phyloP scores from a whole-genome alignment of 805 yeast genomes.

The Metschnikowia peoriensis region DNA sequence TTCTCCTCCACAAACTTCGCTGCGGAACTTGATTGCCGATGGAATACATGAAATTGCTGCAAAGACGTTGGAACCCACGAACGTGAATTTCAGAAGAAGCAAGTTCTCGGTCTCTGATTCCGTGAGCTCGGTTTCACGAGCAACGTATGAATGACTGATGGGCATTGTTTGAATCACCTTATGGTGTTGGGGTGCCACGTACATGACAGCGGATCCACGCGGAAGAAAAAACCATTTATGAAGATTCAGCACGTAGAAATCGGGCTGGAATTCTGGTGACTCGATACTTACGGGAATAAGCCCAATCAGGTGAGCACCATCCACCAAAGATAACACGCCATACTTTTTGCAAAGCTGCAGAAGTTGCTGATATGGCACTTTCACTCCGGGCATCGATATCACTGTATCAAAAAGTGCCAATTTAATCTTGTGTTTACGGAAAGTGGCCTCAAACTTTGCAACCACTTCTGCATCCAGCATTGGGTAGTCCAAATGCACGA shows the following conservation, averaged over 20 bases:
- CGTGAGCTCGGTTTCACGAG: constrained; percentile 26
- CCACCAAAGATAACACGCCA: constrained; percentile 54
- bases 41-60: constrained; percentile 42
- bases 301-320: constrained; percentile 75
- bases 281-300: constrained; percentile 43
- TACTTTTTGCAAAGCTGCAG: constrained; percentile 45
- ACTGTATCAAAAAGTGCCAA: constrained; percentile 57
- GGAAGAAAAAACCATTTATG: constrained; percentile 72
- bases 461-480: constrained; percentile 23
- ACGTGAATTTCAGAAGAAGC: constrained; percentile 47
- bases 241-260: constrained; percentile 58
- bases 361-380: constrained; percentile 54
- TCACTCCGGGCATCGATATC: constrained; percentile 62
- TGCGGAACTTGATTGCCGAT: constrained; percentile 54
- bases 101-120: constrained; percentile 23
- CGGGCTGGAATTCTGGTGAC: constrained; percentile 45
- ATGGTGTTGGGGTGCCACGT: constrained; percentile 54
- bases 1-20: constrained; percentile 60
- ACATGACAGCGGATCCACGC: constrained; percentile 56
- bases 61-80: constrained; percentile 50
- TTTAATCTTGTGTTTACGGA: constrained; percentile 25
- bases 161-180: constrained; percentile 54
- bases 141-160: constrained; percentile 47
- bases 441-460: constrained; percentile 21
- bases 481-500: constrained; percentile 17